A percentile compares a stretch with the other conserved stretches of the same genome.
Conservation (phyloP, 257 asterid species). For the Petunia secreta region DNA sequence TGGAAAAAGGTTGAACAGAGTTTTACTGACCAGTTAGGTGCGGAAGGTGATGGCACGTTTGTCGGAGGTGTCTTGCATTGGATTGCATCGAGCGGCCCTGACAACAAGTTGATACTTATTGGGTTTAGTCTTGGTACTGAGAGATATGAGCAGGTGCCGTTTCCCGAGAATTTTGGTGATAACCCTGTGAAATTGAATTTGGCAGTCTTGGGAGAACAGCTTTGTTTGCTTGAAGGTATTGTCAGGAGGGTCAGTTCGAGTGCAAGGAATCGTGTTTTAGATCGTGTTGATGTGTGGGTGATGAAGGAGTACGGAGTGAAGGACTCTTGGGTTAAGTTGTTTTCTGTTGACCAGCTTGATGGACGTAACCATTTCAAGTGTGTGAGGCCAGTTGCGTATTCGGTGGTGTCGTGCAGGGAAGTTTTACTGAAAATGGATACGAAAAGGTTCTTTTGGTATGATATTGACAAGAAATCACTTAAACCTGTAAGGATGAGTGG, state of each 20-base stretch:
- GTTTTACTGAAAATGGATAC: constrained; percentile 43
- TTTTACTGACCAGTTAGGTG: constrained; percentile 34
- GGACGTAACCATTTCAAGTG: neutral
- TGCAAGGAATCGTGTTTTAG: neutral
- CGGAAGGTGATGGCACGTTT: constrained; percentile 55
- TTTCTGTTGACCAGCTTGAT: constrained; percentile 45
- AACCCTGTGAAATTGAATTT: constrained; percentile 37
- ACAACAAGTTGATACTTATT: constrained; percentile 35
- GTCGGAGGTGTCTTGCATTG: constrained; percentile 26
- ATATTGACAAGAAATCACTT: constrained; percentile 30
- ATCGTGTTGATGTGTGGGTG: constrained; percentile 32
- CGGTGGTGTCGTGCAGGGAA: constrained; percentile 34
- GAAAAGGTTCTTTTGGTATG: constrained; percentile 40
- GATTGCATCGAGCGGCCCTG: constrained; percentile 27
- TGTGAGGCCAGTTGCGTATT: constrained; percentile 44
- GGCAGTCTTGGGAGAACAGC: constrained; percentile 49
- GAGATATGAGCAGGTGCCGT: constrained; percentile 41
- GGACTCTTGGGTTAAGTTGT: too few relatives aligned
- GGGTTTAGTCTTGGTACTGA: constrained; percentile 58
- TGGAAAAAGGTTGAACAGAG: constrained; percentile 47
- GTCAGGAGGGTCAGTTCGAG: too few relatives aligned
- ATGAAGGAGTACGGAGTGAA: too few relatives aligned
- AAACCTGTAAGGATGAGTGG: constrained; percentile 29
- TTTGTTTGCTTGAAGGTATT: constrained; percentile 39
- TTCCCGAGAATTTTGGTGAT: constrained; percentile 27